Base-by-base conservation (phyloP, 805 yeast species). In the Barnettozyma pratensis region DNA sequence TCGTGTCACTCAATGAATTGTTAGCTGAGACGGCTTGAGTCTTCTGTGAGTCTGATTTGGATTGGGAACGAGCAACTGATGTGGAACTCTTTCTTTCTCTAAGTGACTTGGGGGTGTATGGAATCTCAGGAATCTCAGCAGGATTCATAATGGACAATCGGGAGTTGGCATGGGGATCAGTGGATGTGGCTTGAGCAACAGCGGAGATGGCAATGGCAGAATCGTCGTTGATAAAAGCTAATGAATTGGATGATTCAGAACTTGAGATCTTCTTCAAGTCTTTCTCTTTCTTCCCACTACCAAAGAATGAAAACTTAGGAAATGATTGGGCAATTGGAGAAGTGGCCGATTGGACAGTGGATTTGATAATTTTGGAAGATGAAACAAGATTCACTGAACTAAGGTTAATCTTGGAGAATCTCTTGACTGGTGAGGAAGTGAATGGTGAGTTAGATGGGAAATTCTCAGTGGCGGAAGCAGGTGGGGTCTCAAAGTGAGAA, bases 151-250 rank as follows among this genome's bases (percentile, higher is more conserved):
- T 26, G 7, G 40, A 28, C 5, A 14, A 12, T 4, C 31, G 26
- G 5, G 42, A 40, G n/a, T 29, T 19, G 34, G 11, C 14, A 31
- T 11, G 19, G 19, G 19, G 19, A 14, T 10, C 31, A 12, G 41
- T 45, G 9, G 7, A 25, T 28, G 42, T 35, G 9, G 27, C 41
- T 31, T 11, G 8, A 11, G 12, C 14, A 11, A 6, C 32, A 12
- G 39, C 43, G 7, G 7, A 25, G 35, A 42, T 35, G 9, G 27
- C 42, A 5, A 38, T 25, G n/a, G 43, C 54, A 7, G 63, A 54
- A 3, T 60, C 62, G 46, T 61, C 65, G 37, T 61, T 61, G 39
- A 61, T 61, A 36, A 52, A 55, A 3, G 61, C 44, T 34, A 61
- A 44, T 1, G 65, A 61, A 2, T 49, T 52, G 4, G 55, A 42